Conservation (phyloP, 2,329 filamentous ascomycete species). For the Ampelomyces quisqualis region DNA sequence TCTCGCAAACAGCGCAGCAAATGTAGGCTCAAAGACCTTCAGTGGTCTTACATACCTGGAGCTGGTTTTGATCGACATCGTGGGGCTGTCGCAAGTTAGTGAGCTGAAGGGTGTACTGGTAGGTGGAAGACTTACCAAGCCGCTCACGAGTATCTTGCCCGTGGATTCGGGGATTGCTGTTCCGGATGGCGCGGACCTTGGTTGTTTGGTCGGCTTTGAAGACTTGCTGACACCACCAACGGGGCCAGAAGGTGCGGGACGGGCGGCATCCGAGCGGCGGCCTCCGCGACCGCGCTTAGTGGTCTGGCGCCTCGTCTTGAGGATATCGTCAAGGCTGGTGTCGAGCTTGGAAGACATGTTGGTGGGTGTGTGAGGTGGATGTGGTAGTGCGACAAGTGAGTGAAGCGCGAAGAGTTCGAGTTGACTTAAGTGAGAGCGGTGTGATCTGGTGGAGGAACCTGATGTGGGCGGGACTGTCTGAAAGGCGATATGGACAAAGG, state of each 20-base stretch:
- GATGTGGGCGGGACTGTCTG: constrained; percentile 8
- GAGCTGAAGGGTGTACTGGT: constrained; percentile 5
- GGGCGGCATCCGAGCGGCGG: constrained; percentile 50
- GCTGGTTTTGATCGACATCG: constrained; percentile 94
- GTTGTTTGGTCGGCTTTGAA: constrained; percentile 60
- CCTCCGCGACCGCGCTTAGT: constrained; percentile 50
- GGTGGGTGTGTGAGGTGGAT: constrained; percentile 14
- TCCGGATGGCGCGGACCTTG: constrained; percentile 64
- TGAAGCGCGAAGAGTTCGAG: constrained; percentile 14
- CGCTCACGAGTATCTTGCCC: constrained; percentile 92
- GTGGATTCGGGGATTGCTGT: constrained; percentile 67
- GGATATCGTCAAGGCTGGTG: constrained; percentile 95
- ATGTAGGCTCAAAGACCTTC: constrained; percentile 46
- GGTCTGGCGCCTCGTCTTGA: constrained; percentile 69
- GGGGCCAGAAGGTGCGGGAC: constrained; percentile 64
- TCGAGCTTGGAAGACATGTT: constrained; percentile 74
- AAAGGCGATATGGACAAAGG: constrained; percentile 12
- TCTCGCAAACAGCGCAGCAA: constrained; percentile 34
- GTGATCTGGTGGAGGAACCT: constrained; percentile 10
- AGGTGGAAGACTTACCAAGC: constrained; percentile 71
- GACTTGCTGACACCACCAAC: constrained; percentile 85
- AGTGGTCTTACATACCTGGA: constrained; percentile 98
- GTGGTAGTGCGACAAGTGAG: constrained; percentile 16
- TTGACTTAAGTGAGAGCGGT: constrained; percentile 13
- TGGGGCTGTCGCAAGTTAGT: constrained; percentile 70